These are phyloP conservation scores for Hirschfeldia incana DNA, from an alignment of 345 rosid genomes.

Conservation along the genomic window DNA sequence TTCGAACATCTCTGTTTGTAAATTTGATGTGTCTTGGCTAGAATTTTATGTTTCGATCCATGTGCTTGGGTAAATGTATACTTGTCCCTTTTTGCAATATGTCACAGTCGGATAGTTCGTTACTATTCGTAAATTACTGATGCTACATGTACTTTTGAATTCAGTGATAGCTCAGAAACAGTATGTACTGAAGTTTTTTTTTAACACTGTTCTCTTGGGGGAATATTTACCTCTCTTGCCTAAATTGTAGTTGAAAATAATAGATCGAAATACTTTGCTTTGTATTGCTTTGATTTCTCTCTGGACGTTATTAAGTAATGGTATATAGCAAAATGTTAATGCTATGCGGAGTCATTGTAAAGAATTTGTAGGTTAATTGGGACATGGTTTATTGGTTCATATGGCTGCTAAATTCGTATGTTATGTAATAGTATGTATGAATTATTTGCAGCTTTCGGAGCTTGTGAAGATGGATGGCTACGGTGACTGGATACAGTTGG, in stretches of 20 bases:
- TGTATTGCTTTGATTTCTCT: slow-evolving; percentile 18
- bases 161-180: slow-evolving; percentile 13
- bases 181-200: neutral
- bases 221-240: neutral
- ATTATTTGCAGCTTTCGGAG: slow-evolving; percentile 81
- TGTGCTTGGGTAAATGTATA: slow-evolving; percentile 11
- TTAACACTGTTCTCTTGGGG: neutral
- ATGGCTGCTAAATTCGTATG: slow-evolving; percentile 13
- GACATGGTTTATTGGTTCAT: slow-evolving; percentile 14
- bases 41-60: slow-evolving; percentile 3
- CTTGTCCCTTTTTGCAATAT: slow-evolving; percentile 13
- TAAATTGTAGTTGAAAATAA: slow-evolving; percentile 10
- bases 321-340: slow-evolving; percentile 10
- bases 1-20: neutral
- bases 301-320: slow-evolving; percentile 11
- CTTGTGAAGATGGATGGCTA: slow-evolving; percentile 98
- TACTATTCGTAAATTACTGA: slow-evolving; percentile 1
- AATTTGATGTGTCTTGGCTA: slow-evolving; percentile 11
- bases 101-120: slow-evolving; percentile 8
- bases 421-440: slow-evolving; percentile 27
- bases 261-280: slow-evolving; percentile 12
- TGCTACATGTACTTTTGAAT: neutral
- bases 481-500: slow-evolving; percentile 95
- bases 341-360: neutral
- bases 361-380: neutral